Conservation (phyloP, 2,329 filamentous ascomycete genomes). For the Alternaria burnsii region DNA sequence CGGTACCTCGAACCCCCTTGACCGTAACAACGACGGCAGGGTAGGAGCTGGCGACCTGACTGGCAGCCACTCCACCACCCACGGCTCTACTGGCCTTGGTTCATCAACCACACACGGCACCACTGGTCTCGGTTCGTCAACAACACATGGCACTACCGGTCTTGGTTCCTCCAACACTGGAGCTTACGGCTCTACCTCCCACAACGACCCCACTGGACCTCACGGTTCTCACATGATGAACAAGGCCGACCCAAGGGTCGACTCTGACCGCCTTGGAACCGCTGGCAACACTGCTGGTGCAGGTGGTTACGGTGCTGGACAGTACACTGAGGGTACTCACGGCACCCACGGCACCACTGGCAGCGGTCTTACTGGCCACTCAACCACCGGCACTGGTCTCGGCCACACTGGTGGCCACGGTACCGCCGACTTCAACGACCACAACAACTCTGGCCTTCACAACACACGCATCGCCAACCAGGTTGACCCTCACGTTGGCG, state of each 20-base stretch:
- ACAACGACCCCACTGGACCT: conserved; percentile 17
- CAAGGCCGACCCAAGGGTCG: conserved; percentile 49
- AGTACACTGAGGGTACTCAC: conserved; percentile 19
- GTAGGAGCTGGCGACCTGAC: too few species aligned
- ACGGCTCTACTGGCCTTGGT: conserved; percentile 2
- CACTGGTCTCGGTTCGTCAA: neutral
- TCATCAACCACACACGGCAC: too few species aligned
- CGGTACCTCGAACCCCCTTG: too few species aligned
- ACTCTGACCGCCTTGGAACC: conserved; percentile 45
- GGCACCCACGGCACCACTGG: conserved; percentile 18
- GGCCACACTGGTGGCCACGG: neutral
- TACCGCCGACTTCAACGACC: conserved; percentile 34
- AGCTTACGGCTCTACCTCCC: conserved; percentile 28
- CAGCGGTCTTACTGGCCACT: conserved; percentile 13
- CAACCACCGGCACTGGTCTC: conserved; percentile 12
- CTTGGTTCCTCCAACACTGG: conserved; percentile 1
- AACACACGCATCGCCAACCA: conserved; percentile 28
- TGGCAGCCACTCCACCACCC: neutral
- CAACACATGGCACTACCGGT: neutral
- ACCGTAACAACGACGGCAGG: too few species aligned
- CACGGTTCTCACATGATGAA: conserved; percentile 25
- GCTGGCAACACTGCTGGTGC: conserved; percentile 36
- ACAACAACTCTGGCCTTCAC: conserved; percentile 51
- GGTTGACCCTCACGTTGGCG: conserved; percentile 41
- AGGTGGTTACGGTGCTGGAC: conserved; percentile 26